A percentile compares a stretch with the other conserved stretches of the same genome.
Conservation (phyloP, 345 rosid genomes). For the Eucalyptus viminalis region DNA sequence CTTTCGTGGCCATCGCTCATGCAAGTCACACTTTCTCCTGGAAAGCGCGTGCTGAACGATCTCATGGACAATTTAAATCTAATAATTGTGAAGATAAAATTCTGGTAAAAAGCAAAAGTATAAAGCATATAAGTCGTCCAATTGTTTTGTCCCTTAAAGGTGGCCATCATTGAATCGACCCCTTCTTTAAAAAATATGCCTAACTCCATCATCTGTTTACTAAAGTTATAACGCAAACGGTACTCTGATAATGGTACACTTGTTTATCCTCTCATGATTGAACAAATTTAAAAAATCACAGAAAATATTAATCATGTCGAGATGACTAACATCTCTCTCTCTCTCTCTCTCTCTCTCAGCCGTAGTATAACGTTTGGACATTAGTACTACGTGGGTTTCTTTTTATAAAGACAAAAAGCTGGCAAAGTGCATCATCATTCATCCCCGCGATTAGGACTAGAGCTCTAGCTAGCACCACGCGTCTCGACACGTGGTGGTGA, state of each 20-base stretch:
- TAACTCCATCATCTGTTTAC: background rate
- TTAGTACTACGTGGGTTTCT: background rate
- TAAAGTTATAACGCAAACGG: background rate
- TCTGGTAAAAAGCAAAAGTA: no score
- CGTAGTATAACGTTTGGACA: background rate
- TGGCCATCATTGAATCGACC: background rate
- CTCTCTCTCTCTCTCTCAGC: background rate
- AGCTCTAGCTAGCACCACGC: background rate
- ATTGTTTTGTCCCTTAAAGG: background rate
- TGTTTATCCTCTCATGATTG: background rate
- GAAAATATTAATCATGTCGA: background rate
- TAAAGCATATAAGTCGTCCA: background rate
- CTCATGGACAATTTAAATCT: background rate
- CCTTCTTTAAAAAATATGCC: background rate
- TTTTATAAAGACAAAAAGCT: background rate
- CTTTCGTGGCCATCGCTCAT: background rate
- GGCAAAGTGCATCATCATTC: background rate
- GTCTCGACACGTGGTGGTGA: background rate
- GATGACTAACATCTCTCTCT: background rate
- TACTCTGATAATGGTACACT: background rate
- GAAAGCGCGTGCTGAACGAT: background rate
- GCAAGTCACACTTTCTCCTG: background rate
- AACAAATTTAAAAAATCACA: background rate
- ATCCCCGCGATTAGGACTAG: background rate
- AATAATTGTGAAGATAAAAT: background rate